A percentile compares a stretch with the other conserved stretches of the same genome.
Evolutionary conservation across 768 basidiomycete genomes (phyloP).

Genomic region (Tylopilus intermedius): DNA sequence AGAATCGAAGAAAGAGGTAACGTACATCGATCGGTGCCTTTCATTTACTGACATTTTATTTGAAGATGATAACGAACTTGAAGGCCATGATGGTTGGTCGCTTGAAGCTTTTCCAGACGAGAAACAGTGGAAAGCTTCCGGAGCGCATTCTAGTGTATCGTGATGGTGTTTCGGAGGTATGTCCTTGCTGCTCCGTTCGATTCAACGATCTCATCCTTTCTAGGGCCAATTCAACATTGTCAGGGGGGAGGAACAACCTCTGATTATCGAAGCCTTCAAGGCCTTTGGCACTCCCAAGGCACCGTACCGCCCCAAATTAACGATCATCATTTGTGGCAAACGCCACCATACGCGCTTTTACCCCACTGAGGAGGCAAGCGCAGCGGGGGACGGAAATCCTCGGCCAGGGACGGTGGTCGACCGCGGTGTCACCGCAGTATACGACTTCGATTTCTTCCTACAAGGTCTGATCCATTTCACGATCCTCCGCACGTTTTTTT

Average conservation of each 20-base stretch:
- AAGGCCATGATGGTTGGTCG: conserved; percentile 46
- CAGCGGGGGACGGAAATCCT: conserved; percentile 47
- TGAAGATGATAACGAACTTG: conserved; percentile 46
- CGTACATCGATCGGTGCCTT: background rate
- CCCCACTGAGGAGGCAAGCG: conserved; percentile 40
- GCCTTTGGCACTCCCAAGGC: conserved; percentile 33
- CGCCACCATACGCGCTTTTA: conserved; percentile 57
- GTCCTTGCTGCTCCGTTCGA: conserved; percentile 1
- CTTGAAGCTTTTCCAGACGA: conserved; percentile 36
- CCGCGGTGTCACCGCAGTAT: conserved; percentile 49
- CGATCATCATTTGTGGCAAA: conserved; percentile 54
- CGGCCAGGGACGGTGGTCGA: conserved; percentile 52
- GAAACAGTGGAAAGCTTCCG: conserved; percentile 36
- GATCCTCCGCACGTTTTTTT: background rate
- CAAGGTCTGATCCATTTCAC: conserved; percentile 32
- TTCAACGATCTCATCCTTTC: conserved; percentile 10
- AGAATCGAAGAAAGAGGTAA: conserved; percentile 64
- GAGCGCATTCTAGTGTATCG: conserved; percentile 49
- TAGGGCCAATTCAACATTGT: conserved; percentile 49
- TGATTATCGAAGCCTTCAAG: conserved; percentile 40
- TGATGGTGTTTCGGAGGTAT: conserved; percentile 78
- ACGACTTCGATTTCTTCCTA: conserved; percentile 53
- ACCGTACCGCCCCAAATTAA: conserved; percentile 43
- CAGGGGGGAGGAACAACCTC: conserved; percentile 39
- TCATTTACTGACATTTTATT: background rate